These are phyloP conservation scores for Eucalyptus regnans DNA, from an alignment of 345 rosid genomes.

Conservation along the genomic window DNA sequence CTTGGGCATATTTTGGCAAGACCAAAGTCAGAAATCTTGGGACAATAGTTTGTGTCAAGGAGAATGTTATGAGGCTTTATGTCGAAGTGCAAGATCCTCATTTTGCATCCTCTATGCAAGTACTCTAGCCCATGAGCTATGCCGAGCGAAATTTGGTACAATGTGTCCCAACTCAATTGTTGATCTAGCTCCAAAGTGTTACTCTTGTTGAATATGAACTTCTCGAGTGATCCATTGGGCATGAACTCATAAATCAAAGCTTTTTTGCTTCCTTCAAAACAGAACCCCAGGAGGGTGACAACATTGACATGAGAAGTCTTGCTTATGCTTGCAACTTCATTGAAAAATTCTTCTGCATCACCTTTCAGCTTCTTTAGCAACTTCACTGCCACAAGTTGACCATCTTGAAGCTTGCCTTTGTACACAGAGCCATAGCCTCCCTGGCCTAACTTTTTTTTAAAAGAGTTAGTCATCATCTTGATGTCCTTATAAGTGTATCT, in stretches of 20 bases:
- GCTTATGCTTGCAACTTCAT: slow-evolving; percentile 35
- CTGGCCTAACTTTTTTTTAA: slow-evolving; percentile 11
- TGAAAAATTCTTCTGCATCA: slow-evolving; percentile 28
- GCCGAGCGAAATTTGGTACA: slow-evolving; percentile 8
- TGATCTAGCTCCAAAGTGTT: background rate
- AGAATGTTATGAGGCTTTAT: slow-evolving; percentile 43
- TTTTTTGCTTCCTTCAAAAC: slow-evolving; percentile 7
- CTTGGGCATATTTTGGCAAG: slow-evolving; percentile 24
- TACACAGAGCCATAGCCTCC: slow-evolving; percentile 17
- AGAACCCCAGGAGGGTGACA: slow-evolving; percentile 2
- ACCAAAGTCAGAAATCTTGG: slow-evolving; percentile 36
- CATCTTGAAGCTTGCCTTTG: slow-evolving; percentile 14
- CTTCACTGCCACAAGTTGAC: slow-evolving; percentile 22
- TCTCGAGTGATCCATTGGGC: slow-evolving; percentile 26
- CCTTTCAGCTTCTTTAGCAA: slow-evolving; percentile 15
- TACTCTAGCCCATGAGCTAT: slow-evolving; percentile 28
- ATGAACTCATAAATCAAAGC: slow-evolving; percentile 19
- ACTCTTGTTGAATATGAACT: background rate
- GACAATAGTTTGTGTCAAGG: slow-evolving; percentile 17
- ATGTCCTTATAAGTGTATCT: slow-evolving; percentile 10
- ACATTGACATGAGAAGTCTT: slow-evolving; percentile 19
- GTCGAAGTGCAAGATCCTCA: slow-evolving; percentile 26
- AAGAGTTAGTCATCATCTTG: slow-evolving; percentile 14
- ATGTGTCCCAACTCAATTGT: background rate
- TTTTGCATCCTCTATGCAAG: slow-evolving; percentile 26